Evolutionary conservation across 257 asterid genomes (phyloP).

Genomic region (Jacaranda mimosifolia): DNA sequence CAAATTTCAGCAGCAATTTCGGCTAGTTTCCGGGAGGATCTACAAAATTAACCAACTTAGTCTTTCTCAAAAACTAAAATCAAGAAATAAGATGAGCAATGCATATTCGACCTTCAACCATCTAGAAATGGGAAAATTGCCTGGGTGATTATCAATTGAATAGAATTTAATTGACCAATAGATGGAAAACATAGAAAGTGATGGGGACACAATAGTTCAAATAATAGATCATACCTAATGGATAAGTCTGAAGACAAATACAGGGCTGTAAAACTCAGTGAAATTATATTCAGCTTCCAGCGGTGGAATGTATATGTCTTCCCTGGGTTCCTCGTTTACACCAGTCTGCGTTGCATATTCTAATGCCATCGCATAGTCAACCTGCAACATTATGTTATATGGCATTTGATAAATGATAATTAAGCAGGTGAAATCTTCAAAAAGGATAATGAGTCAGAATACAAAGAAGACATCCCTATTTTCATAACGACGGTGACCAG

Average conservation of each 20-base stretch:
- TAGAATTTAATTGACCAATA: not conserved
- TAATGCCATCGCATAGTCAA: conserved; percentile 92
- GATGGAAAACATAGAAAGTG: not conserved
- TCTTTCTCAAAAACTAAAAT: not conserved
- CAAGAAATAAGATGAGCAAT: not conserved
- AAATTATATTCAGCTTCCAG: conserved; percentile 57
- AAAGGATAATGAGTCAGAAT: not conserved
- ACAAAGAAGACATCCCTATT: too few relatives aligned
- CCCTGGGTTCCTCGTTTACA: conserved; percentile 83
- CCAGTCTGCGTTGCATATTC: conserved; percentile 93
- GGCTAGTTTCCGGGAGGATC: not conserved
- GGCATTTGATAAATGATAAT: not conserved
- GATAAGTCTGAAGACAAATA: conserved; percentile 72
- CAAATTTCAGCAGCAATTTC: not conserved
- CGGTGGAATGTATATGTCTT: conserved; percentile 64
- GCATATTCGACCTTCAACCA: not conserved
- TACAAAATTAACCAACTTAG: not conserved
- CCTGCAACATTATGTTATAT: conserved; percentile 52
- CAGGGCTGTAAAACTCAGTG: conserved; percentile 61
- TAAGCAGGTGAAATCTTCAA: not conserved
- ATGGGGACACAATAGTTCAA: not conserved
- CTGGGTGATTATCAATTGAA: not conserved
- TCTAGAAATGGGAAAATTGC: not conserved
- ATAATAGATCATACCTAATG: conserved; percentile 43
- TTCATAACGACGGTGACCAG: too few relatives aligned